Evolutionary conservation across 1,139 yeast species (phyloP), one percentile per base, ranked within the genome.

Genomic region (Torulaspora pretoriensis): DNA sequence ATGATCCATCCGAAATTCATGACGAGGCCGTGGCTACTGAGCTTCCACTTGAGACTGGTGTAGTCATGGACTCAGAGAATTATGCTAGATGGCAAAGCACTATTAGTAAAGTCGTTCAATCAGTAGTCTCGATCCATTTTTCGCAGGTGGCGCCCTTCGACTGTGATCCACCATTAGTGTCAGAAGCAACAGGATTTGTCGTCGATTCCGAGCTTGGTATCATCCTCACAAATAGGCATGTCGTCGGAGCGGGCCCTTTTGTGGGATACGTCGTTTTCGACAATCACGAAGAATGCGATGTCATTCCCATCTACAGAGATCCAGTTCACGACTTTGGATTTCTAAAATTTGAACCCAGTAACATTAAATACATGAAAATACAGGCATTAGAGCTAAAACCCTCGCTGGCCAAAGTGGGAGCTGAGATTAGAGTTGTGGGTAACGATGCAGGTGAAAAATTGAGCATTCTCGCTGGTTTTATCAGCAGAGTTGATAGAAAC

Each of bases 381-480:
- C 73, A 74, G 38, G 83, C 83, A 39, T 72, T 90, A 42, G 77
- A 77, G 38, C 70, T 90, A 48, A 74, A 76, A 50, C 97, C 97
- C 0, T 90, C 87, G 17, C 70, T 83, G 48, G 97, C 96, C 22
- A 75, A 77, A 57, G 88, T 90, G 16, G 97, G 97, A 29, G 81
- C 89, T 31, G 97, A 90, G 63, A 89, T 90, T 57, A 75, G 96
- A 61, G 96, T 90, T 28, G 90, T 89, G 36, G 97, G 97, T 71
- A 90, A 90, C 65, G 97, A 90, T 69, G 95, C 96, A 5, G 97
- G 97, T 60, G 97, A 90, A 64, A 89, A 89, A 65, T 71, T 90
- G 45, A 83, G 95, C 38, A 90, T 90, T 59, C 70, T 89, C 53
- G 80, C 95, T 2, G 97, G 97, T 27, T 87, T 89, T 64, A 89